These are phyloP conservation scores for Apodospora peruviana DNA, from an alignment of 495 filamentous ascomycete genomes.

Conservation along the genomic window DNA sequence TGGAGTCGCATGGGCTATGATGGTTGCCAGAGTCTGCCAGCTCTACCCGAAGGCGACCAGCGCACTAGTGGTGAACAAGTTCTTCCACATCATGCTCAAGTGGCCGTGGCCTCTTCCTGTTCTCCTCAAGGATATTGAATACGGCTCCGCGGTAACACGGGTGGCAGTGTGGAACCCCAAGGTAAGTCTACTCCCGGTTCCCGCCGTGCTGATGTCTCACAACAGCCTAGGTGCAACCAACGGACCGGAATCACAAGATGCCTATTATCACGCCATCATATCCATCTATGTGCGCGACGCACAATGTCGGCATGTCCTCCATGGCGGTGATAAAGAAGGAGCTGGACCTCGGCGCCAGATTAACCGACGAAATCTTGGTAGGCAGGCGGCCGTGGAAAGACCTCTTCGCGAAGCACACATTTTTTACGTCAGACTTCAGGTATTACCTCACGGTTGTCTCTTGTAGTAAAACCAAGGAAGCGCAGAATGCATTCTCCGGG, in stretches of 20 bases:
- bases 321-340: slow-evolving; percentile 78
- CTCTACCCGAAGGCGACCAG: slow-evolving; percentile 91
- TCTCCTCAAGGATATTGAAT: slow-evolving; percentile 76
- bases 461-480: slow-evolving; percentile 79
- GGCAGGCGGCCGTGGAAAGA: slow-evolving; percentile 76
- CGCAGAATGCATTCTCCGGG: slow-evolving; percentile 81
- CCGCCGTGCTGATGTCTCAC: slow-evolving; percentile 27
- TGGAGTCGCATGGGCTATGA: slow-evolving; percentile 96
- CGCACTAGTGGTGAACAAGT: slow-evolving; percentile 80
- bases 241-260: slow-evolving; percentile 83
- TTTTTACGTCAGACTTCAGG: slow-evolving; percentile 88
- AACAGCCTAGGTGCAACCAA: slow-evolving; percentile 61
- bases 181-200: slow-evolving; percentile 40
- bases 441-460: slow-evolving; percentile 89
- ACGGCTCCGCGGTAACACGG: slow-evolving; percentile 60
- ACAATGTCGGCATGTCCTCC: slow-evolving; percentile 84
- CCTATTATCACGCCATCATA: slow-evolving; percentile 96
- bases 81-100: slow-evolving; percentile 83
- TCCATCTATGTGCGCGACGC: slow-evolving; percentile 92
- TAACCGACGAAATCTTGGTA: slow-evolving; percentile 74
- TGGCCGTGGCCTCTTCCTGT: slow-evolving; percentile 96
- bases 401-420: slow-evolving; percentile 79
- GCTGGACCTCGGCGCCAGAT: slow-evolving; percentile 66
- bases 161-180: slow-evolving; percentile 90
- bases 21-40: slow-evolving; percentile 92